These are phyloP conservation scores for Fraxinus greggii DNA, from an alignment of 305 asterid genomes.

Conservation along the genomic window DNA sequence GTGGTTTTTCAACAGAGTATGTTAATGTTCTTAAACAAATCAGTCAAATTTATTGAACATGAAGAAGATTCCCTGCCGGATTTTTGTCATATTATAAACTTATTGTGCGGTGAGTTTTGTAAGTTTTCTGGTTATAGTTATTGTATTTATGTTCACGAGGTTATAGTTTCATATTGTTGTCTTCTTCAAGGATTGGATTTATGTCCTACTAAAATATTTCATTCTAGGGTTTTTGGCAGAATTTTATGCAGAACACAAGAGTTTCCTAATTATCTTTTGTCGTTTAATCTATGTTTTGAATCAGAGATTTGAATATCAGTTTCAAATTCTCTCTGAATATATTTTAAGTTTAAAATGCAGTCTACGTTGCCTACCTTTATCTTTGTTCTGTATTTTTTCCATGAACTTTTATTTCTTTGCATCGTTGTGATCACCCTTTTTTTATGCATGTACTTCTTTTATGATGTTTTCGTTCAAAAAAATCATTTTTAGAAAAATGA, in stretches of 20 bases:
- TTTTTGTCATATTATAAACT: slow-evolving; percentile 2
- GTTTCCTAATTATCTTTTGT: background rate
- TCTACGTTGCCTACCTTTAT: background rate
- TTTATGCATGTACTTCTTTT: too few relatives aligned
- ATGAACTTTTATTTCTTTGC: too few relatives aligned
- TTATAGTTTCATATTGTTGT: background rate
- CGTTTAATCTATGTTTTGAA: background rate
- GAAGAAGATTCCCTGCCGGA: slow-evolving; percentile 26
- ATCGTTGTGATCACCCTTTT: background rate
- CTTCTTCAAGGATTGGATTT: background rate
- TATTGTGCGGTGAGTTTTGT: slow-evolving; percentile 11
- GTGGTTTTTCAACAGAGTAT: background rate
- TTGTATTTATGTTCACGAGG: background rate
- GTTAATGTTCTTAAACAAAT: background rate
- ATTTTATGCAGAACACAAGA: background rate
- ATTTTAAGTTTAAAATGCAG: background rate
- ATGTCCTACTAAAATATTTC: background rate
- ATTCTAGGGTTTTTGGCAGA: background rate
- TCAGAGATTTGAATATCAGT: background rate
- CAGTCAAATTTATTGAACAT: slow-evolving; percentile 19
- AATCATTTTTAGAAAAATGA: background rate
- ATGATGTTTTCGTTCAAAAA: background rate
- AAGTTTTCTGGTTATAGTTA: slow-evolving; percentile 1
- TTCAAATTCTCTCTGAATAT: background rate
- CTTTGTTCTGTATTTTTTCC: background rate